These are phyloP conservation scores for Penstemon eatonii DNA, from an alignment of 257 asterid genomes.

Conservation along the genomic window DNA sequence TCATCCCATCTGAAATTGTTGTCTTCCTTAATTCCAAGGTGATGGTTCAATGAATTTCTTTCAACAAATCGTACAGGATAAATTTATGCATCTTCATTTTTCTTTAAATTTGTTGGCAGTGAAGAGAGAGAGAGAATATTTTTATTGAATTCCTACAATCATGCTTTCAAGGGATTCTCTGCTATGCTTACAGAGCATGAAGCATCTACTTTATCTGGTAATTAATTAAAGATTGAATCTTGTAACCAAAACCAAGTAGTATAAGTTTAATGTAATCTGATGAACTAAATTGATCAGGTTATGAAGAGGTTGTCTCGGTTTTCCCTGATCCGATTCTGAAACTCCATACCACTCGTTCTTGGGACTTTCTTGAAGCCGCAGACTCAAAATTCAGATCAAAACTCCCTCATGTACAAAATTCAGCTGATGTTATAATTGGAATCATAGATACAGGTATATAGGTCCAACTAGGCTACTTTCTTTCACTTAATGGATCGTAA, in stretches of 20 bases:
- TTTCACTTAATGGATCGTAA: no score
- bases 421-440: constrained; percentile 68
- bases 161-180: constrained; percentile 71
- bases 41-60: background rate
- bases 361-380: constrained; percentile 68
- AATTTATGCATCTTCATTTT: background rate
- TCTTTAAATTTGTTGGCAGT: constrained; percentile 32
- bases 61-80: background rate
- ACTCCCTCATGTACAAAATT: constrained; percentile 27
- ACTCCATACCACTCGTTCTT: constrained; percentile 84
- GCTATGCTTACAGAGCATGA: constrained; percentile 64
- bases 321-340: constrained; percentile 72
- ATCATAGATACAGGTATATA: constrained; percentile 70
- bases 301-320: constrained; percentile 64
- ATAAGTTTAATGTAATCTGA: background rate
- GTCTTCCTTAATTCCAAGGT: constrained; percentile 66
- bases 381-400: constrained; percentile 37
- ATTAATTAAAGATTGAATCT: background rate
- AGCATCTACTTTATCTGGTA: constrained; percentile 63
- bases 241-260: background rate
- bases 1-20: constrained; percentile 45
- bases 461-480: no score
- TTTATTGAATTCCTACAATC: constrained; percentile 45
- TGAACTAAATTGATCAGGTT: constrained; percentile 30
- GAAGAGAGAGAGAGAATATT: constrained; percentile 45